A percentile compares a stretch with the other conserved stretches of the same genome.
phyloP scores from a whole-genome alignment of 139 green algal genomes.

The Bryopsis sp. region DNA sequence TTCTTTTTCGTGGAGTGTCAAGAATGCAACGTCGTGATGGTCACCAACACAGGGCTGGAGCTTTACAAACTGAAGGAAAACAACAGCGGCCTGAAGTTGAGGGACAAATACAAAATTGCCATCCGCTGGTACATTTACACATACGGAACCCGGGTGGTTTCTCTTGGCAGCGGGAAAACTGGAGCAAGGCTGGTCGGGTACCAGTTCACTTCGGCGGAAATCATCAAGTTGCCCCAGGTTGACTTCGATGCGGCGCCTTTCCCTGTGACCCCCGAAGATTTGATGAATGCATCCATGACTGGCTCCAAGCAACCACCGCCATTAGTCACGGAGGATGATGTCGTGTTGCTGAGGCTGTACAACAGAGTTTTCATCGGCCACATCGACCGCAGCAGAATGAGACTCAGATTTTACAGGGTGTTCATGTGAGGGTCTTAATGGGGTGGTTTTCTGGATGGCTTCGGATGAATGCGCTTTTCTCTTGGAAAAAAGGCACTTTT shows the following conservation, averaged over 20 bases:
- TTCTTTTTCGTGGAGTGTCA: slow-evolving; percentile 8
- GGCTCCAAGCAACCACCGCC: neutral
- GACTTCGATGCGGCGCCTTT: neutral
- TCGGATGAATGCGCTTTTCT: neutral
- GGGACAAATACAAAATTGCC: neutral
- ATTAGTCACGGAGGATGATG: neutral
- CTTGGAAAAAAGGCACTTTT: too few relatives aligned
- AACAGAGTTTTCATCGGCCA: slow-evolving; percentile 16
- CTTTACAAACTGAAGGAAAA: slow-evolving; percentile 12
- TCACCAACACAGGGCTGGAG: slow-evolving; percentile 5
- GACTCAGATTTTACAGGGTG: neutral
- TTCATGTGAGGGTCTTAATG: slow-evolving; percentile 3
- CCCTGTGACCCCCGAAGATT: neutral
- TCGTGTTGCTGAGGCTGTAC: slow-evolving; percentile 12
- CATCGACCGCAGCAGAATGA: neutral
- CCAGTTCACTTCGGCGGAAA: slow-evolving; percentile 7
- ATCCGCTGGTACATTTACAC: slow-evolving; percentile 14
- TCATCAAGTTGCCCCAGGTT: slow-evolving; percentile 6
- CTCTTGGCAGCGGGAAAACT: neutral
- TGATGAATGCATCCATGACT: neutral
- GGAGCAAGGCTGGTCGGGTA: neutral
- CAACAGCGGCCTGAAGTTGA: neutral
- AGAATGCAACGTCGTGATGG: slow-evolving; percentile 6
- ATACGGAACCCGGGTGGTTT: slow-evolving; percentile 1
- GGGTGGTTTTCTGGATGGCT: neutral